A percentile compares a stretch with the other conserved stretches of the same genome.
These are phyloP conservation scores for Pseudonitzschia pungens DNA, from an alignment of 108 stramenopile species.

Conservation along the genomic window DNA sequence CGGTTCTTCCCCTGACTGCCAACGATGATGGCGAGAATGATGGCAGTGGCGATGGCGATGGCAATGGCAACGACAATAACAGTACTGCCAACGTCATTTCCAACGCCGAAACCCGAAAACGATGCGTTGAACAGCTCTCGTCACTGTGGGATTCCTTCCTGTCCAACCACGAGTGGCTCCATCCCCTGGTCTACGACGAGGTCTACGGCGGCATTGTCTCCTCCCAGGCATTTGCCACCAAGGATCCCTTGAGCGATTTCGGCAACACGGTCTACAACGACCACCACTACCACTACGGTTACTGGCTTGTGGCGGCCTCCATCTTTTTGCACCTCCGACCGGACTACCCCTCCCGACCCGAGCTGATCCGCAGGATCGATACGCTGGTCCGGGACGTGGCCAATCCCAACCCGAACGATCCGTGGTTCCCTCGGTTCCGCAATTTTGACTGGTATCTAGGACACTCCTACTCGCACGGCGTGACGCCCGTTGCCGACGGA, in stretches of 20 bases:
- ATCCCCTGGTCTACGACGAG: slow-evolving; percentile 9
- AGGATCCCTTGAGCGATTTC: not conserved
- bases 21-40: no score
- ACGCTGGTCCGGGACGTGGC: slow-evolving; percentile 10
- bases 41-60: no score
- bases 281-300: slow-evolving; percentile 18
- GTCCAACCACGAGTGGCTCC: not conserved
- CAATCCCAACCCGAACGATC: slow-evolving; percentile 14
- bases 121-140: not conserved
- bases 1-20: no score
- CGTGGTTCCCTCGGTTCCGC: slow-evolving; percentile 11
- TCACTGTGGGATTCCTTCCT: not conserved
- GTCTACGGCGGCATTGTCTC: slow-evolving; percentile 3
- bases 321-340: slow-evolving; percentile 2
- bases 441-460: slow-evolving; percentile 18
- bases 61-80: no score
- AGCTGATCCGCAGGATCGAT: not conserved
- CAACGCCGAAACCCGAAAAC: not conserved
- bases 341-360: not conserved
- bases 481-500: slow-evolving; percentile 8
- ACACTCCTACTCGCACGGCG: slow-evolving; percentile 15
- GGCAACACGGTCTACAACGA: slow-evolving; percentile 19
- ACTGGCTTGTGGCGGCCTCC: slow-evolving; percentile 3
- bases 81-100: no score
- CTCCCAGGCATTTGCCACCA: not conserved